Base-by-base conservation (phyloP, 768 basidiomycete genomes). In the Cubamyces sp. region DNA sequence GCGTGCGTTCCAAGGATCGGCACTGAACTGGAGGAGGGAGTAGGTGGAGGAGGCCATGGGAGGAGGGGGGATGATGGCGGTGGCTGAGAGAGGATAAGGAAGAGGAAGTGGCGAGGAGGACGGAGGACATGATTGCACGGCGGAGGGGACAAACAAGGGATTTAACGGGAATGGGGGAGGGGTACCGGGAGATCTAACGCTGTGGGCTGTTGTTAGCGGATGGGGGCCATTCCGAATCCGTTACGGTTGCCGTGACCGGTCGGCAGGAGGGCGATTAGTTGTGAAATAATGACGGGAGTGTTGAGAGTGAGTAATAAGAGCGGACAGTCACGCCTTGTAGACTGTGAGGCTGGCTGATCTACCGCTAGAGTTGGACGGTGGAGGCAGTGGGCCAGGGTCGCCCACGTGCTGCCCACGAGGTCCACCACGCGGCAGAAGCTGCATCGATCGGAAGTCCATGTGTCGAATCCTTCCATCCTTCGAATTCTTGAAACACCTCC, bases 1-100 rank as follows among this genome's bases (percentile, higher is more conserved):
- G 34, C 74, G 74, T 56, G 84, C 82, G 46, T 78, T 80, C 74
- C 87, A 84, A 0, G 84, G 84, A 70, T 91, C 83, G 49, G 79
- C 76, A n/a, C 84, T 86, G 68, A 80, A 87, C 70, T 91, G 88
- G 53, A 85, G 76, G 52, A 91, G 82, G 26, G 83, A 73, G 64
- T 83, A 81, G 78, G 67, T 55, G 48, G 65, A 66, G 11, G 77
- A 61, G 79, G 80, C 79, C 61, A 51, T 50, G 39, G 6, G 54
- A 64, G 60, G 64, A 54, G 64, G 65, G 64, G 57, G 65, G 61
- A 62, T 62, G 60, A 61, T 62, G 60, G 52, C 34, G 55, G 43
- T 30, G 46, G 61, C 42, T 23, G 48, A 6, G 41, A n/a, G 42
- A 25, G 47, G 3, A 30, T 42, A 41, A 37, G 34, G 16, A 15